A percentile compares a stretch with the other conserved stretches of the same genome.
Evolutionary conservation across 116 monocot genomes (phyloP).

Genomic region (Posidonia oceanica): DNA sequence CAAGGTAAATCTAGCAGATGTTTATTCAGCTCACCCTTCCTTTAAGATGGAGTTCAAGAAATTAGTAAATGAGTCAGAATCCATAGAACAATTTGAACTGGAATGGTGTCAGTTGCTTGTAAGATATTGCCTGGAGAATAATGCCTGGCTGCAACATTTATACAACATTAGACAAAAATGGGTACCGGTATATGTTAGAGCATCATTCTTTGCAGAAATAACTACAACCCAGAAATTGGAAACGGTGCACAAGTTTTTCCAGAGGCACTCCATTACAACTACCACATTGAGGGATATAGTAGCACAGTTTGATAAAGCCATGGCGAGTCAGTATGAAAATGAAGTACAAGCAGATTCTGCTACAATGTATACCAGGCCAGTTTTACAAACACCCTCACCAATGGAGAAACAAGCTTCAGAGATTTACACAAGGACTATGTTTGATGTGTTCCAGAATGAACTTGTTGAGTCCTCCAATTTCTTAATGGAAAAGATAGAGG

Average conservation of each 20-base stretch:
- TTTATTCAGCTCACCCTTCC: slow-evolving; percentile 30
- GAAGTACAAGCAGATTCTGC: slow-evolving; percentile 70
- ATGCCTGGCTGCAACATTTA: slow-evolving; percentile 51
- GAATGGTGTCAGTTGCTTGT: slow-evolving; percentile 47
- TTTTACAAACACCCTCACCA: slow-evolving; percentile 61
- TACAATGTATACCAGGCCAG: slow-evolving; percentile 32
- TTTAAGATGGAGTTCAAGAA: slow-evolving; percentile 76
- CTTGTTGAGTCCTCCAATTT: slow-evolving; percentile 47
- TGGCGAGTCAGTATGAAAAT: slow-evolving; percentile 57
- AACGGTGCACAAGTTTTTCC: slow-evolving; percentile 74
- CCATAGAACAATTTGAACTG: slow-evolving; percentile 45
- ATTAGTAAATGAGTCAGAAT: slow-evolving; percentile 59
- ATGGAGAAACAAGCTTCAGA: slow-evolving; percentile 91
- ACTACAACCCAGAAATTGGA: slow-evolving; percentile 37
- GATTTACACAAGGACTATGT: slow-evolving; percentile 68
- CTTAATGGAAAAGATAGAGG: slow-evolving; percentile 53
- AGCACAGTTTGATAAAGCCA: slow-evolving; percentile 82
- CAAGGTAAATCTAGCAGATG: slow-evolving; percentile 50
- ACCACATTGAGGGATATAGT: slow-evolving; percentile 77
- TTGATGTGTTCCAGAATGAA: slow-evolving; percentile 80
- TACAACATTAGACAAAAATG: slow-evolving; percentile 57
- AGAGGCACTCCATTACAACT: slow-evolving; percentile 68
- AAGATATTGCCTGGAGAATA: slow-evolving; percentile 39
- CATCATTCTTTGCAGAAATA: slow-evolving; percentile 64
- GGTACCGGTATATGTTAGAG: slow-evolving; percentile 57